Evolutionary conservation across 169 alveolate species (phyloP), one percentile per base, ranked within the genome.

Genomic region (Theileria equi): DNA sequence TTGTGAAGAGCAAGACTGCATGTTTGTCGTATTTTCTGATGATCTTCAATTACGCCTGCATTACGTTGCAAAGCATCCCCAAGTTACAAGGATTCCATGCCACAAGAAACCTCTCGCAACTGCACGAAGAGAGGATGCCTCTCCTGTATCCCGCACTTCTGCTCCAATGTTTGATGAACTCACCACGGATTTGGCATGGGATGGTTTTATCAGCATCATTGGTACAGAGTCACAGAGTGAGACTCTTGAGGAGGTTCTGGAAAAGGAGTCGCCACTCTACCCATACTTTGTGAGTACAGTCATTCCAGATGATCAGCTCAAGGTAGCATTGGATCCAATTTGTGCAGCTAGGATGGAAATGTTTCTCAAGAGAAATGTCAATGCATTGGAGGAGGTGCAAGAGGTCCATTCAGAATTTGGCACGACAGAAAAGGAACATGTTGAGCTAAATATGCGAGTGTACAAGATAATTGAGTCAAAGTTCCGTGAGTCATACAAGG

Each of bases 11-110:
- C 57, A 23, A 29, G 66, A 63, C 23, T 76, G 85, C 67, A 55
- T 65, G 76, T 76, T 76, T 43, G 68, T 76, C 23, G 85, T 76
- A 6, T 76, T 76, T 45, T 32, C 76, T 16, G 80, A 63, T 16
- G 80, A 76, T 26, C 21, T 65, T 23, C 85, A 76, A 74, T 57
- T 76, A 34, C 85, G 58, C 41, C 67, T 76, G 23, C 85, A 76
- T 45, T 76, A 76, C 43, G 35, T 65, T 57, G 53, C 66, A 16
- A 65, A 76, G 53, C 85, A 76, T 32, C 85, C 85, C 0, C 50
- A 48, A 23, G 49, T 53, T 16, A 28, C 63, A 16, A 5, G 8
- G 19, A 57, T 35, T 0, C 34, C 34, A 35, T 34, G 53, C 1
- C 34, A 23, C 7, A 57, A 57, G 40, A 50, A 50, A 19, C 61